Percentiles rank a stretch among this genome's conserved stretches.
phyloP scores from a whole-genome alignment of 140 eudicot species.

The Bidens hawaiensis region DNA sequence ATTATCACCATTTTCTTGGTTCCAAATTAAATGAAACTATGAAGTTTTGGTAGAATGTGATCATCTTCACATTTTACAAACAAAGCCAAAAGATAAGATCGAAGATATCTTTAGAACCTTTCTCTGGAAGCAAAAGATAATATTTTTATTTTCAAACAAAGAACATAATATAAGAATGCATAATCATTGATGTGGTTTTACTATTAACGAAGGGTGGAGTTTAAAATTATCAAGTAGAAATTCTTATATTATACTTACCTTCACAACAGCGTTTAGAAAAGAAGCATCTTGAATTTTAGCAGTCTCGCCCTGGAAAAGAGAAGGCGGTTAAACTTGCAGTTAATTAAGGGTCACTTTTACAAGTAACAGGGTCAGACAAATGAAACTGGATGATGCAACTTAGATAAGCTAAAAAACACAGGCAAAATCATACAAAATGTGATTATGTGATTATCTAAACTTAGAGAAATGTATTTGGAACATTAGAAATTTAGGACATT shows the following conservation, averaged over 20 bases:
- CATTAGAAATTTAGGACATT: not conserved
- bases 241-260: conserved; percentile 40
- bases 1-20: not conserved
- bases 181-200: not conserved
- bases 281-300: conserved; percentile 60
- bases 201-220: conserved; percentile 3
- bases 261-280: conserved; percentile 81
- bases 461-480: not conserved
- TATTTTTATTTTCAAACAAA: not conserved
- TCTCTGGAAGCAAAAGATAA: not conserved
- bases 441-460: conserved; percentile 10
- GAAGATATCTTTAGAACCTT: not conserved
- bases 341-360: not conserved
- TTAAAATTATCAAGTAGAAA: not conserved
- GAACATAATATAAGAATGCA: not conserved
- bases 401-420: conserved; percentile 2
- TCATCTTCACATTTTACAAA: not conserved
- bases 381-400: conserved; percentile 5
- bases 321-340: conserved; percentile 19
- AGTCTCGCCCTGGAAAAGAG: conserved; percentile 55
- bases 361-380: conserved; percentile 1
- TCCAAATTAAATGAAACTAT: not conserved
- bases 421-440: not conserved
- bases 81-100: not conserved
- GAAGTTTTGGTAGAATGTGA: conserved; percentile 4